These are phyloP conservation scores for Pilobolus umbonatus DNA, from an alignment of 192 early-diverging fungal species.

Conservation along the genomic window DNA sequence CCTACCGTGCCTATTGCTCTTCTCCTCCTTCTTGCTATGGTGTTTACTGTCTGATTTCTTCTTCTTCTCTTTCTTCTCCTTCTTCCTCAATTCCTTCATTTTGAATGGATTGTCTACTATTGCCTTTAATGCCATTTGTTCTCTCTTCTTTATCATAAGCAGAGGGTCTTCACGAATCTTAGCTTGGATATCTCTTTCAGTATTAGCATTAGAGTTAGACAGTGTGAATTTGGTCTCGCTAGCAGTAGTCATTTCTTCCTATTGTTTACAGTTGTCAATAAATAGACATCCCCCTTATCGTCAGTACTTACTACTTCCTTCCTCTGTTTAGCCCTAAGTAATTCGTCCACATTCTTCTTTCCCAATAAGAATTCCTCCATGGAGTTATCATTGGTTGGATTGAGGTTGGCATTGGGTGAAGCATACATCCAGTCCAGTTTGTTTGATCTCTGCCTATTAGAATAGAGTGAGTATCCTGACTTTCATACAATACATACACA, in stretches of 20 bases:
- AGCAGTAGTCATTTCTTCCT: slow-evolving; percentile 18
- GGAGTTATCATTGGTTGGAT: slow-evolving; percentile 48
- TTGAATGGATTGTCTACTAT: slow-evolving; percentile 69
- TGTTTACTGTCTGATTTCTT: slow-evolving; percentile 47
- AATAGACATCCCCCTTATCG: not conserved
- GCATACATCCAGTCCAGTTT: slow-evolving; percentile 97
- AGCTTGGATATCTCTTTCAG: slow-evolving; percentile 67
- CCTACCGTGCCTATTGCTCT: no score
- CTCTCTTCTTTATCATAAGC: slow-evolving; percentile 79
- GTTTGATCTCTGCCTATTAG: slow-evolving; percentile 41
- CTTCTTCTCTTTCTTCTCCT: slow-evolving; percentile 43
- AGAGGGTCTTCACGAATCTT: slow-evolving; percentile 94
- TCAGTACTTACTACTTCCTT: slow-evolving; percentile 25
- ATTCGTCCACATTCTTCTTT: slow-evolving; percentile 72
- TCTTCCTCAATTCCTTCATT: slow-evolving; percentile 51
- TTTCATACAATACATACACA: not conserved
- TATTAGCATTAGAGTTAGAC: slow-evolving; percentile 72
- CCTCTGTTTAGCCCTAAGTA: slow-evolving; percentile 44
- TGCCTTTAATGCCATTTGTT: slow-evolving; percentile 74
- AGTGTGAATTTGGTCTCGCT: slow-evolving; percentile 37
- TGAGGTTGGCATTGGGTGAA: slow-evolving; percentile 49
- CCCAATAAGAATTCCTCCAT: slow-evolving; percentile 90
- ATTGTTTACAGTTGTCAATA: not conserved
- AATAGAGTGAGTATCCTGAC: not conserved
- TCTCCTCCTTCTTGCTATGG: no score